These are phyloP conservation scores for Boletus sensibilis DNA, from an alignment of 768 basidiomycete genomes.

Conservation along the genomic window DNA sequence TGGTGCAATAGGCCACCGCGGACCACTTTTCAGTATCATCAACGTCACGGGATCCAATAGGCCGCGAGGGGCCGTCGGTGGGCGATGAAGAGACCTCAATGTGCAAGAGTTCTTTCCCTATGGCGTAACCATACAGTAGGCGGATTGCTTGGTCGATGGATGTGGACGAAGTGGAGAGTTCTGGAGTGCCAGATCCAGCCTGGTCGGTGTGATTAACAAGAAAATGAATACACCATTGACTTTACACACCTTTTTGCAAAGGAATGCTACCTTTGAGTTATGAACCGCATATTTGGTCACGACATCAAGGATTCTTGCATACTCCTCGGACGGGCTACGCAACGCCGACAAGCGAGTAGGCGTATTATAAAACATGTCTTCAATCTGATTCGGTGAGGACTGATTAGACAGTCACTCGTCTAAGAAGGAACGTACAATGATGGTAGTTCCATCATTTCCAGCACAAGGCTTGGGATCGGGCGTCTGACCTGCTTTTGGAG, in stretches of 20 bases:
- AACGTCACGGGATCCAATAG: slow-evolving; percentile 18
- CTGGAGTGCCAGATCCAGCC: slow-evolving; percentile 73
- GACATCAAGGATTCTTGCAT: slow-evolving; percentile 86
- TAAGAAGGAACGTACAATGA: slow-evolving; percentile 54
- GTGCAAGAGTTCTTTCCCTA: slow-evolving; percentile 73
- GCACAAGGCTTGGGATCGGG: slow-evolving; percentile 86
- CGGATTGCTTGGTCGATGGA: slow-evolving; percentile 72
- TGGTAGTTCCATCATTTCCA: slow-evolving; percentile 91
- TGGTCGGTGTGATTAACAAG: slow-evolving; percentile 31
- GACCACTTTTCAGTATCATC: slow-evolving; percentile 56
- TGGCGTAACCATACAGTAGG: slow-evolving; percentile 73
- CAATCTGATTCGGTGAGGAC: slow-evolving; percentile 58
- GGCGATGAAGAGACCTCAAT: slow-evolving; percentile 38
- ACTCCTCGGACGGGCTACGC: slow-evolving; percentile 85
- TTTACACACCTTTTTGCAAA: slow-evolving; percentile 79
- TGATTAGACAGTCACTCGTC: not conserved
- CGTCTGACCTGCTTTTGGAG: slow-evolving; percentile 66
- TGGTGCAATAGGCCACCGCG: slow-evolving; percentile 76
- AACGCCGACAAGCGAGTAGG: slow-evolving; percentile 85
- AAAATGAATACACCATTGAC: not conserved
- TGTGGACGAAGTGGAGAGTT: slow-evolving; percentile 74
- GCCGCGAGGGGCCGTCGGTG: slow-evolving; percentile 22
- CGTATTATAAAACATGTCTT: slow-evolving; percentile 93
- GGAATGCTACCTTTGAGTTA: slow-evolving; percentile 83
- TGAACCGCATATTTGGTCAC: slow-evolving; percentile 93